Conservation (phyloP, 1,284 basidiomycete genomes). For the Cryptococcus amylolentus region DNA sequence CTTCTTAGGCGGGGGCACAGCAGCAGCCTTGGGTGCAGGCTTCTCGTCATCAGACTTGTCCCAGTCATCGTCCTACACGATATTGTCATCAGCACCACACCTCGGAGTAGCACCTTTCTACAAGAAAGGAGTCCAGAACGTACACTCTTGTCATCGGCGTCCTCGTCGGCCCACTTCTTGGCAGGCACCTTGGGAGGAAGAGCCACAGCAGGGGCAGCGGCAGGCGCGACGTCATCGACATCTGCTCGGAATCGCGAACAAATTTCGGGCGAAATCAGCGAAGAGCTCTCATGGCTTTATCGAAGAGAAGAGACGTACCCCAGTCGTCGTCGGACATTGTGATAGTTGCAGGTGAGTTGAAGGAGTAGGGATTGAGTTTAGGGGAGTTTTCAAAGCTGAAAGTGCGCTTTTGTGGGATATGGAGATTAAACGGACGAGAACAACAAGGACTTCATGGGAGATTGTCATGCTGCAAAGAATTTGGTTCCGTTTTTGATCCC, state of each 20-base stretch:
- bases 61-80: slow-evolving; percentile 75
- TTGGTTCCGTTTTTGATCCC: slow-evolving; percentile 14
- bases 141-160: slow-evolving; percentile 65
- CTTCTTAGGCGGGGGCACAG: slow-evolving; percentile 71
- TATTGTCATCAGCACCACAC: not conserved
- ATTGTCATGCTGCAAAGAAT: not conserved
- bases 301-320: slow-evolving; percentile 24
- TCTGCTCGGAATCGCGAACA: slow-evolving; percentile 21
- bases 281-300: not conserved
- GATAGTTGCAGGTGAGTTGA: not conserved
- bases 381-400: not conserved
- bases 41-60: slow-evolving; percentile 77
- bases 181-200: slow-evolving; percentile 52
- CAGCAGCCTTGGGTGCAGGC: slow-evolving; percentile 62
- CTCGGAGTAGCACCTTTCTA: too few relatives aligned
- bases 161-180: slow-evolving; percentile 73
- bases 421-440: not conserved
- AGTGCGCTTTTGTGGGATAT: not conserved
- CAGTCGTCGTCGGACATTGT: slow-evolving; percentile 44
- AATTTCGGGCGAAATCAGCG: too few relatives aligned
- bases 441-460: not conserved
- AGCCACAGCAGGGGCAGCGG: slow-evolving; percentile 47
- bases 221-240: slow-evolving; percentile 54
- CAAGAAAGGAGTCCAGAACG: slow-evolving; percentile 18
- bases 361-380: not conserved